Evolutionary conservation across 148 eudicot species (phyloP), one percentile per base, ranked within the genome.

Genomic region (Chenopodium berlandieri): DNA sequence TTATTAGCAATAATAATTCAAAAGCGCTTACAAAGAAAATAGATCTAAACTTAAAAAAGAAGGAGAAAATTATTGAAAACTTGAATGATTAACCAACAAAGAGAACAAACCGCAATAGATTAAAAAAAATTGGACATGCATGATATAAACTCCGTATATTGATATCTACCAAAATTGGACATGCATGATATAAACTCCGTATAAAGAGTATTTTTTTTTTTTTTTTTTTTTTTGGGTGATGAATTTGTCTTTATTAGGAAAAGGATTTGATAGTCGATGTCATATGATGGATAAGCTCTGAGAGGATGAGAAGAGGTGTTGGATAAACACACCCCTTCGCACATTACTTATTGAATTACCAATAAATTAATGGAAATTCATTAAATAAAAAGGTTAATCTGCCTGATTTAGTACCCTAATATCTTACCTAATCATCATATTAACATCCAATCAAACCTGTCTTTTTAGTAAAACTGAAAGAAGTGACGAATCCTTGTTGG

Each of bases 261-360:
- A 76, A 74, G 78, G 56, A 14, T 30, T 67, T 30, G 23, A 1
- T 71, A 19, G 23, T 71, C 37, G 73, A 32, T 44, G 56, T 72
- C 73, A 73, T 64, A 5, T 54, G 62, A 82, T 71, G 88, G 91
- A 89, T 89, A 90, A 90, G 91, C 79, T 58, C 85, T 72, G 92
- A 86, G 86, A 85, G 88, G 91, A 87, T 37, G 90, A 84, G 84
- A 86, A 82, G 23, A 71, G 46, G 25, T 40, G 30, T 65, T 65
- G 69, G 69, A 65, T 65, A 65, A 13, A 65, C 27, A n/a, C 69
- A 65, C 22, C 25, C 69, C 44, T 37, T 37, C 44, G 6, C 7
- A 40, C 8, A 40, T 40, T 40, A 40, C 44, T 50, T 10, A 12
- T 50, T 10, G 54, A 16, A 11, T 40, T 50, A 50, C 14, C 13